Evolutionary conservation across 2,329 filamentous ascomycete species (phyloP).

Genomic region (Pestalotiopsis sp.): DNA sequence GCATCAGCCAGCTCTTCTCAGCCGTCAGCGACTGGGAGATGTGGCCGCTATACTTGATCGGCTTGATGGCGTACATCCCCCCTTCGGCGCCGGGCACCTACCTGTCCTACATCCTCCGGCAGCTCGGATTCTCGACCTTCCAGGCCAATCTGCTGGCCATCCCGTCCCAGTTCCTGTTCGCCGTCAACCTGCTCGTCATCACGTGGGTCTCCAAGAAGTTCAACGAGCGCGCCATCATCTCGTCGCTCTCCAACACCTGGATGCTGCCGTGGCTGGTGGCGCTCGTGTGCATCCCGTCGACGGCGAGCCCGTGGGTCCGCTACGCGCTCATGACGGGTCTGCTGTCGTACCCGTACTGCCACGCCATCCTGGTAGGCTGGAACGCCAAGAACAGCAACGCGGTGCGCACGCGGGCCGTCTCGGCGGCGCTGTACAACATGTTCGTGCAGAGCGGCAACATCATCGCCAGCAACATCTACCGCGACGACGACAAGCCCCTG

Average conservation of each 20-base stretch:
- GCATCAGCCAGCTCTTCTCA: conserved; percentile 51
- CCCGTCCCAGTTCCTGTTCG: conserved; percentile 50
- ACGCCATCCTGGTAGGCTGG: conserved; percentile 52
- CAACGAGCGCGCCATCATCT: conserved; percentile 48
- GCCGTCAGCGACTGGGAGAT: conserved; percentile 54
- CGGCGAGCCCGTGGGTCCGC: conserved; percentile 43
- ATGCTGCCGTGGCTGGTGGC: conserved; percentile 51
- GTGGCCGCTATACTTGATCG: conserved; percentile 55
- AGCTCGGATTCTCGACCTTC: conserved; percentile 63
- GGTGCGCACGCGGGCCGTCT: conserved; percentile 50
- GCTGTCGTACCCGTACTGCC: conserved; percentile 51
- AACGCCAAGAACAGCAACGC: conserved; percentile 50
- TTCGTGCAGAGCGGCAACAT: conserved; percentile 48
- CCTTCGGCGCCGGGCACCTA: conserved; percentile 52
- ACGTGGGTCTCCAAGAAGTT: conserved; percentile 28
- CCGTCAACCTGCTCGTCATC: conserved; percentile 39
- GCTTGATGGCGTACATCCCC: conserved; percentile 58
- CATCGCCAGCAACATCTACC: conserved; percentile 54
- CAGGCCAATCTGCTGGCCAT: conserved; percentile 66
- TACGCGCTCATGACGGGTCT: conserved; percentile 43
- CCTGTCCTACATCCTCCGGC: conserved; percentile 60
- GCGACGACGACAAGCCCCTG: conserved; percentile 55
- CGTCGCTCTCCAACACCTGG: conserved; percentile 52
- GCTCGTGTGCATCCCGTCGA: conserved; percentile 40
- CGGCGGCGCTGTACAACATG: conserved; percentile 54